Evolutionary conservation across 441 rosid genomes (phyloP).

Genomic region (Capsella rubella): DNA sequence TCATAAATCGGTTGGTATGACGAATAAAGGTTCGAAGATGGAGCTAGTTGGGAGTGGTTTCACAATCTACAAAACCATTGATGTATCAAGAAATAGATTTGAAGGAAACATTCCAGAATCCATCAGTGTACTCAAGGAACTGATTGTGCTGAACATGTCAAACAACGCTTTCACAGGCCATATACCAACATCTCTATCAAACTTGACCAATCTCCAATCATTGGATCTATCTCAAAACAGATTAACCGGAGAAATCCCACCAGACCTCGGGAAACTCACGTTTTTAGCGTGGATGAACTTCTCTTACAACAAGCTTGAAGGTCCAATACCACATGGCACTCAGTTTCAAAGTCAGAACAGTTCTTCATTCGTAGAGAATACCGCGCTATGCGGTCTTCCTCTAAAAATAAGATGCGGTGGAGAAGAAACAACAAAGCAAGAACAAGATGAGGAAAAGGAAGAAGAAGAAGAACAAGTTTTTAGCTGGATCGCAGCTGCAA

Average conservation of each 20-base stretch:
- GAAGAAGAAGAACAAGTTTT: background rate
- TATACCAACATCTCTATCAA: conserved; percentile 3
- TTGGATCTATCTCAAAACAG: conserved; percentile 47
- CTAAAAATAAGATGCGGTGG: background rate
- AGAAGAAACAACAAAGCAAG: background rate
- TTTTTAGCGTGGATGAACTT: conserved; percentile 27
- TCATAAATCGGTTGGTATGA: too few relatives aligned
- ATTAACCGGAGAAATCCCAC: conserved; percentile 46
- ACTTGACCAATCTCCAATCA: conserved; percentile 36
- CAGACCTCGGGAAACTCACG: conserved; percentile 37
- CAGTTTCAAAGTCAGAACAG: conserved; percentile 3
- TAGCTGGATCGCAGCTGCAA: conserved; percentile 30
- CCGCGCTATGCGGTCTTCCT: background rate
- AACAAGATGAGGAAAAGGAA: background rate
- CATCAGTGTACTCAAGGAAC: background rate
- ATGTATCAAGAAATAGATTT: too few relatives aligned
- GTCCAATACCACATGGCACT: conserved; percentile 11
- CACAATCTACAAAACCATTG: too few relatives aligned
- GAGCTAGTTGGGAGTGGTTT: too few relatives aligned
- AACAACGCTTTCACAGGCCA: conserved; percentile 28
- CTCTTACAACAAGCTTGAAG: conserved; percentile 34
- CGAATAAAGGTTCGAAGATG: too few relatives aligned
- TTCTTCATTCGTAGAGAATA: conserved; percentile 1
- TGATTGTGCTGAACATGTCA: conserved; percentile 46
- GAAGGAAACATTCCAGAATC: too few relatives aligned